These are phyloP conservation scores for Emergomyces orientalis DNA, from an alignment of 2,329 filamentous ascomycete species.

Conservation along the genomic window DNA sequence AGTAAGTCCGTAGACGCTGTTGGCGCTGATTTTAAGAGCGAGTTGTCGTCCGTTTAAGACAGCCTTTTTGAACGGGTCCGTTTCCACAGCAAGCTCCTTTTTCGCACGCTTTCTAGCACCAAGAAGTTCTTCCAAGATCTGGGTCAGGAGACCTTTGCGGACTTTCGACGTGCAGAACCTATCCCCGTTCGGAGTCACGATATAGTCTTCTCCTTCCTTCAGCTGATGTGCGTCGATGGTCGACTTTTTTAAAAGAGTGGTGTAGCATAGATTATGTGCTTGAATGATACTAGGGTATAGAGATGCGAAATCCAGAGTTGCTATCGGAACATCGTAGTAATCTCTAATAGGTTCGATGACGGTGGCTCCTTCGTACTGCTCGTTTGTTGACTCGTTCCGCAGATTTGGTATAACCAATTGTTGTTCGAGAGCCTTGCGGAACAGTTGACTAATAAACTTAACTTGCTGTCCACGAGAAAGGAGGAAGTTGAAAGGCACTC, in stretches of 20 bases:
- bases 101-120: slow-evolving; percentile 92
- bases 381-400: slow-evolving; percentile 59
- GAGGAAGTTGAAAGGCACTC: slow-evolving; percentile 92
- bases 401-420: slow-evolving; percentile 90
- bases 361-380: slow-evolving; percentile 95
- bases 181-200: slow-evolving; percentile 89
- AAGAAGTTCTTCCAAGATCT: slow-evolving; percentile 91
- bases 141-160: slow-evolving; percentile 81
- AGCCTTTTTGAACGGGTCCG: slow-evolving; percentile 93
- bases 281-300: slow-evolving; percentile 98
- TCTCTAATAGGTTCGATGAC: slow-evolving; percentile 92
- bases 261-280: slow-evolving; percentile 97
- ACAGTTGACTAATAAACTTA: slow-evolving; percentile 95
- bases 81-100: slow-evolving; percentile 77
- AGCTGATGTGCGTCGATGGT: slow-evolving; percentile 67
- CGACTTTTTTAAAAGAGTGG: slow-evolving; percentile 73
- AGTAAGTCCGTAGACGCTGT: slow-evolving; percentile 95
- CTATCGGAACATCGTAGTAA: slow-evolving; percentile 91
- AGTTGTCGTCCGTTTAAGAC: slow-evolving; percentile 95
- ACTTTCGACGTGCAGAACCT: slow-evolving; percentile 82
- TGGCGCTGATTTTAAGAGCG: slow-evolving; percentile 91
- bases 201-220: slow-evolving; percentile 88
- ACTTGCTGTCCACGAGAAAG: slow-evolving; percentile 90
- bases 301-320: slow-evolving; percentile 96
- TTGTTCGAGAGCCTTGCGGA: slow-evolving; percentile 87